Conservation (phyloP, 116 monocot species). For the Dioscorea cayenensis region DNA sequence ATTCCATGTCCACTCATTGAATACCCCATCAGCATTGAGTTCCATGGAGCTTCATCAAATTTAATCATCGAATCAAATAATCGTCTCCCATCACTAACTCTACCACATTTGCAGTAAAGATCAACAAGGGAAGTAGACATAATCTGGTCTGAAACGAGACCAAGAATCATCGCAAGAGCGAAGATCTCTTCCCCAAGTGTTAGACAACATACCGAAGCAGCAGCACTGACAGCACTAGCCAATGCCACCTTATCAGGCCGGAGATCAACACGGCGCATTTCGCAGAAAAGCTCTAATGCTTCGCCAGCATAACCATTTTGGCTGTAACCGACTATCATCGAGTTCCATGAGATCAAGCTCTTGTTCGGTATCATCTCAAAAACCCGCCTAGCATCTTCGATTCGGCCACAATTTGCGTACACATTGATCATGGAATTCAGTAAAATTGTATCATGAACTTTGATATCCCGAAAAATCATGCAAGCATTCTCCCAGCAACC, state of each 20-base stretch:
- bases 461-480: conserved; percentile 32
- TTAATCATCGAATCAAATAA: conserved; percentile 37
- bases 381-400: conserved; percentile 41
- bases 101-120: conserved; percentile 83
- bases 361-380: conserved; percentile 43
- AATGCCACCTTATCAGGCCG: conserved; percentile 47
- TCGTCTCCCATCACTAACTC: conserved; percentile 21
- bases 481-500: conserved; percentile 42
- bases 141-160: conserved; percentile 39
- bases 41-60: conserved; percentile 57
- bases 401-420: conserved; percentile 45
- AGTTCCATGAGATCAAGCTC: conserved; percentile 77
- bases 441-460: conserved; percentile 39
- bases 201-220: conserved; percentile 34
- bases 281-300: conserved; percentile 49
- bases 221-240: conserved; percentile 54
- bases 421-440: conserved; percentile 78
- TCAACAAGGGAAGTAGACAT: conserved; percentile 61
- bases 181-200: conserved; percentile 62
- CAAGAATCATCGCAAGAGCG: conserved; percentile 29
- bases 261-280: conserved; percentile 46
- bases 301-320: conserved; percentile 48
- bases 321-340: conserved; percentile 71
- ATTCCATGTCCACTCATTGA: conserved; percentile 61
- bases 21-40: conserved; percentile 83